These are phyloP conservation scores for Eutrema yunnanense DNA, from an alignment of 345 rosid genomes.

Conservation along the genomic window DNA sequence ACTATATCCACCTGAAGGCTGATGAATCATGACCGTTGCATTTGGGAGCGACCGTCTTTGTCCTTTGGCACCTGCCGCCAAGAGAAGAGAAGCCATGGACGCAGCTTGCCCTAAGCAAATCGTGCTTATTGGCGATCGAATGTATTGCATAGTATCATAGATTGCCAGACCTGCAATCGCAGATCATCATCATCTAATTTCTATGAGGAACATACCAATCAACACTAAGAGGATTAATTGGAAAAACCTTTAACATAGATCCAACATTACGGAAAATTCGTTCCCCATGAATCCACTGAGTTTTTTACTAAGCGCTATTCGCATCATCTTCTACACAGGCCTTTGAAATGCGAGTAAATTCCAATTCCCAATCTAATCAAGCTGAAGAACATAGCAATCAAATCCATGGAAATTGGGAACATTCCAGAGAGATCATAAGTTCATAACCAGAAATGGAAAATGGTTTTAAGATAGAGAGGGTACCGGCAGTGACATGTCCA, in stretches of 20 bases:
- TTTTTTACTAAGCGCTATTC: neutral
- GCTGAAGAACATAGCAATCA: neutral
- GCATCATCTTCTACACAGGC: neutral
- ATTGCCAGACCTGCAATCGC: conserved; percentile 64
- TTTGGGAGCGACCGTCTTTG: conserved; percentile 84
- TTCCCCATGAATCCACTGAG: neutral
- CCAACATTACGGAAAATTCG: neutral
- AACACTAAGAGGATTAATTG: neutral
- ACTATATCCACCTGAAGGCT: conserved; percentile 89
- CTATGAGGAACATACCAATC: neutral
- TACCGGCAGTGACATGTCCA: conserved; percentile 96
- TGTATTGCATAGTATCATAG: conserved; percentile 89
- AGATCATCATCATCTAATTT: neutral
- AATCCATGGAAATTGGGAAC: neutral
- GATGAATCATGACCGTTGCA: conserved; percentile 85
- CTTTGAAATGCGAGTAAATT: neutral
- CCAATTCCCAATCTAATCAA: neutral
- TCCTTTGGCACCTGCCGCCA: conserved; percentile 81
- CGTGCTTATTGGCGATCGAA: conserved; percentile 74
- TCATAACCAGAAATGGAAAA: neutral
- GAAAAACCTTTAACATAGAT: neutral
- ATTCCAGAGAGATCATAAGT: neutral
- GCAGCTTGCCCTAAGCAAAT: conserved; percentile 95
- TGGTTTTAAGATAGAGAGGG: neutral
- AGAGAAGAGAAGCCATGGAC: conserved; percentile 87